phyloP scores from a whole-genome alignment of 768 basidiomycete species.

The Agrocybe pediades region DNA sequence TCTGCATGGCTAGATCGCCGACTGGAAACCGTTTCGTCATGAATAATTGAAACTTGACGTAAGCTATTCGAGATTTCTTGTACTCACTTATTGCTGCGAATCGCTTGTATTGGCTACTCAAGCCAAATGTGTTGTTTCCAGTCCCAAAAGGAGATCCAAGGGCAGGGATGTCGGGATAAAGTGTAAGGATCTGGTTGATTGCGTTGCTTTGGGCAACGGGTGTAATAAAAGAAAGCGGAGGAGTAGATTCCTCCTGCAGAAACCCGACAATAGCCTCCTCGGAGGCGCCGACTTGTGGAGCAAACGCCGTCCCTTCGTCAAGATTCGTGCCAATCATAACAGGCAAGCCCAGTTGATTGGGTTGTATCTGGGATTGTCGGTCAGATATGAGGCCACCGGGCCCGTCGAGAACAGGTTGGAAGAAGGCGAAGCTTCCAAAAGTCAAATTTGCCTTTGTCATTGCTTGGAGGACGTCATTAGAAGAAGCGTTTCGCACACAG shows the following conservation, averaged over 20 bases:
- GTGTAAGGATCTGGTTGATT: conserved; percentile 24
- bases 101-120: conserved; percentile 28
- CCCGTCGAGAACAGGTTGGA: conserved; percentile 39
- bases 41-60: neutral
- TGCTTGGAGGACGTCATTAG: neutral
- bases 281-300: conserved; percentile 21
- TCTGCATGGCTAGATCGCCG: conserved; percentile 24
- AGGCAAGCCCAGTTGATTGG: conserved; percentile 23
- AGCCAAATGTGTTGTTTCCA: conserved; percentile 41
- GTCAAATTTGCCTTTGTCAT: neutral
- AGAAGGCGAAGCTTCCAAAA: neutral
- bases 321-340: conserved; percentile 41
- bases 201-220: conserved; percentile 12
- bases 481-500: conserved; percentile 19
- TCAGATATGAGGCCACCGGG: conserved; percentile 36
- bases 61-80: neutral
- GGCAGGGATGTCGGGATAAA: conserved; percentile 39
- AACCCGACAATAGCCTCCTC: conserved; percentile 21
- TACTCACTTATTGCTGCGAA: conserved; percentile 24
- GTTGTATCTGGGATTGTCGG: conserved; percentile 32
- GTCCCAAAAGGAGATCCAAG: conserved; percentile 45
- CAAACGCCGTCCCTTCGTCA: conserved; percentile 35
- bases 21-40: neutral
- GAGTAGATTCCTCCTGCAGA: conserved; percentile 23
- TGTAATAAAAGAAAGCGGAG: conserved; percentile 20